Evolutionary conservation across 306 rosid species (phyloP).

Genomic region (Alnus glutinosa): DNA sequence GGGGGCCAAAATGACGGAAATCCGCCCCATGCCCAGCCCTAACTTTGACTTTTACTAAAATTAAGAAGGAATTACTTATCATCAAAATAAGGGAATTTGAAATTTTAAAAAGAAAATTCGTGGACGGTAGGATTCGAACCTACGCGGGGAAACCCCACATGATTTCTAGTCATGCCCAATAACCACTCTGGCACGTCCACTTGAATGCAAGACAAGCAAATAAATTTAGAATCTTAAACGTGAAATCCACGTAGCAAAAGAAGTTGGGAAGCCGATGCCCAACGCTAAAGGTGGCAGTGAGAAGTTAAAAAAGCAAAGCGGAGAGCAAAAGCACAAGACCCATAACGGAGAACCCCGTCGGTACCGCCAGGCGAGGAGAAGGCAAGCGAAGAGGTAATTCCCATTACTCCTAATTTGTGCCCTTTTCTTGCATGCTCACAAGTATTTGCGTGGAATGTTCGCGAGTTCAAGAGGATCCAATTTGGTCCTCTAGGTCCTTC

Average conservation of each 20-base stretch:
- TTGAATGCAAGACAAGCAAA: not conserved
- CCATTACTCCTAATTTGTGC: not conserved
- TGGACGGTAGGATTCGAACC: conserved; percentile 59
- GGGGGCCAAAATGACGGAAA: too few species aligned
- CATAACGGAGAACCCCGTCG: not conserved
- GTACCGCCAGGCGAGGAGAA: not conserved
- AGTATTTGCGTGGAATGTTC: not conserved
- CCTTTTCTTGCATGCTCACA: not conserved
- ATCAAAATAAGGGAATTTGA: too few species aligned
- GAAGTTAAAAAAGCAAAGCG: not conserved
- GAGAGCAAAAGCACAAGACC: too few species aligned
- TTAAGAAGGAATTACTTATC: too few species aligned
- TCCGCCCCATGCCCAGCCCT: too few species aligned
- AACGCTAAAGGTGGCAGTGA: not conserved
- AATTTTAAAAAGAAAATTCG: too few species aligned
- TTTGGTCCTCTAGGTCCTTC: not conserved
- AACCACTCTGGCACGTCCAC: conserved; percentile 81
- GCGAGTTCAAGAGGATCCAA: not conserved
- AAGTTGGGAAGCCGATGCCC: not conserved
- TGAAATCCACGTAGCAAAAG: too few species aligned
- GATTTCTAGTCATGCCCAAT: conserved; percentile 78
- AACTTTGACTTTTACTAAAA: too few species aligned
- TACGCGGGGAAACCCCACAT: conserved; percentile 75
- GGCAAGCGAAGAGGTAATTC: not conserved
- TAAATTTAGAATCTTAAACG: not conserved